Conservation (phyloP, 192 early-diverging fungal genomes). For the Pilaira anomala region DNA sequence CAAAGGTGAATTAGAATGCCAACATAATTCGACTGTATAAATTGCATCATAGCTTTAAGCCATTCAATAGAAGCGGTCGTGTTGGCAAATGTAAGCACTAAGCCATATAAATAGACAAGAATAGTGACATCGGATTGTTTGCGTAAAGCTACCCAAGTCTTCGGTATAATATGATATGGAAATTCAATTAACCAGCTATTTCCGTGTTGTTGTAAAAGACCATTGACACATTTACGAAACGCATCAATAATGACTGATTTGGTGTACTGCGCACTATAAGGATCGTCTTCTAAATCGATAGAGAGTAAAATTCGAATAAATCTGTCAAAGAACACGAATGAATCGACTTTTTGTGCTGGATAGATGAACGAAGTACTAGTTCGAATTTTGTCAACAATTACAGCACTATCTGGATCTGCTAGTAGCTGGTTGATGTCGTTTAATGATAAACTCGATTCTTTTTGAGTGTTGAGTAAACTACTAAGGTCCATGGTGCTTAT, state of each 20-base stretch:
- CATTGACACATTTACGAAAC: constrained; percentile 24
- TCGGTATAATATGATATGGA: constrained; percentile 13
- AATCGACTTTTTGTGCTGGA: not conserved
- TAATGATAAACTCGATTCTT: not conserved
- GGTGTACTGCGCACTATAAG: constrained; percentile 9
- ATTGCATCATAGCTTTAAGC: constrained; percentile 11
- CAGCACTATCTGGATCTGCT: not conserved
- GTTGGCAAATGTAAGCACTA: constrained; percentile 15
- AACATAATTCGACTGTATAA: constrained; percentile 15
- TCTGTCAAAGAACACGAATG: constrained; percentile 28
- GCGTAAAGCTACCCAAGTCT: constrained; percentile 21
- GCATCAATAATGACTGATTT: constrained; percentile 4
- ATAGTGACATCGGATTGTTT: constrained; percentile 11
- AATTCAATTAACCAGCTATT: constrained; percentile 21
- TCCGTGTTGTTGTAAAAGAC: constrained; percentile 12
- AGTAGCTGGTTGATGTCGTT: constrained; percentile 7
- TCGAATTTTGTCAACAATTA: constrained; percentile 16
- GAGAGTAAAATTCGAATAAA: constrained; percentile 26
- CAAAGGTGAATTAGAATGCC: constrained; percentile 15
- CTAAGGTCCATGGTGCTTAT: constrained; percentile 17
- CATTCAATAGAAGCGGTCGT: not conserved
- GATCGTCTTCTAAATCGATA: constrained; percentile 5
- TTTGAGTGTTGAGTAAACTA: constrained; percentile 20
- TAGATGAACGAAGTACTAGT: constrained; percentile 7
- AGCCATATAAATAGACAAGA: constrained; percentile 27